Evolutionary conservation across 495 filamentous ascomycete genomes (phyloP).

Genomic region (Tuber calosporum): DNA sequence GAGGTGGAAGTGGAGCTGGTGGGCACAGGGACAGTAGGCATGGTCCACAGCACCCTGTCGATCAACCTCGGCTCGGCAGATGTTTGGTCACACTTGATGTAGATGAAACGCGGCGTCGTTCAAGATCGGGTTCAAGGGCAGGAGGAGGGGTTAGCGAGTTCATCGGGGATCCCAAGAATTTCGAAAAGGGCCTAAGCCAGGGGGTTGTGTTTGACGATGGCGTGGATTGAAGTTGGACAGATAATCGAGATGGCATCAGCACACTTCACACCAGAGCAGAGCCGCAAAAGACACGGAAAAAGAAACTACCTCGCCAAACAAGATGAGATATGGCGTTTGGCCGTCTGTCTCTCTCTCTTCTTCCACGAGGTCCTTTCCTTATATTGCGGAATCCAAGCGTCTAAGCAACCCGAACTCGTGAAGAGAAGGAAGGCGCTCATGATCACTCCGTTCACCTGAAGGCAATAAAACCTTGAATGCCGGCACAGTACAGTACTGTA

Average conservation of each 20-base stretch:
- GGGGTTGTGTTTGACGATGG: conserved; percentile 2
- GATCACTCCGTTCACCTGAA: background rate
- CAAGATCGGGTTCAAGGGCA: background rate
- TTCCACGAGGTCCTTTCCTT: background rate
- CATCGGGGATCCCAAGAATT: conserved; percentile 3
- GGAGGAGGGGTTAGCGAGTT: conserved; percentile 3
- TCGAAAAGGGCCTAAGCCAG: background rate
- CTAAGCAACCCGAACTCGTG: background rate
- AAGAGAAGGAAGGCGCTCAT: background rate
- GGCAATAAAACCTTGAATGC: background rate
- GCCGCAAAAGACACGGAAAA: background rate
- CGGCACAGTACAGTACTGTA: too few relatives aligned
- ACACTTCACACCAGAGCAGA: background rate
- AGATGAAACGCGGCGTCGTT: background rate
- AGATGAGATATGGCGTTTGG: background rate
- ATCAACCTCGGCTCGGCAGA: background rate
- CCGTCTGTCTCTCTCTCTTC: background rate
- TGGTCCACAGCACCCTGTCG: conserved; percentile 28
- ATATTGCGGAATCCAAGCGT: background rate
- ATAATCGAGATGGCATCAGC: background rate
- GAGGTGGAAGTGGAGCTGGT: conserved; percentile 19
- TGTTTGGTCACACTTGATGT: background rate
- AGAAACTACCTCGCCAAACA: background rate
- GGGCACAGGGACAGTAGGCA: conserved; percentile 35
- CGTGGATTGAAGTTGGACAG: background rate